Percentiles rank a stretch among this genome's conserved stretches.
phyloP scores from a whole-genome alignment of 2,329 filamentous ascomycete species.

The Fusarium sp. region DNA sequence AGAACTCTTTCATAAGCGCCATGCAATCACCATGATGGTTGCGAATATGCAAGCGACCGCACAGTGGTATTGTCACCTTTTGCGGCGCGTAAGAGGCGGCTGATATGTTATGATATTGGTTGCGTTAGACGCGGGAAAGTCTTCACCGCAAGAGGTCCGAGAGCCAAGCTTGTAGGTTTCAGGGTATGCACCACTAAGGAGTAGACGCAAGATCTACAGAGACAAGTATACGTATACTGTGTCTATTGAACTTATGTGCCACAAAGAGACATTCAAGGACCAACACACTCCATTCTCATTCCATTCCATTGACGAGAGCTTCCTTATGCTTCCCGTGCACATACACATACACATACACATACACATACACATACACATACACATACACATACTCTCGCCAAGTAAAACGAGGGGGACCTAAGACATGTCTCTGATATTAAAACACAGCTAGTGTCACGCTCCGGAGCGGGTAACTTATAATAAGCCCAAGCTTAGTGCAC shows the following conservation, averaged over 20 bases:
- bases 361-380: slow-evolving; percentile 10
- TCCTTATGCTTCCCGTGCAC: slow-evolving; percentile 8
- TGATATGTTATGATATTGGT: slow-evolving; percentile 18
- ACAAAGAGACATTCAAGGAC: slow-evolving; percentile 8
- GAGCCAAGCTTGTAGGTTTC: slow-evolving; percentile 15
- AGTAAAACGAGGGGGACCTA: slow-evolving; percentile 20
- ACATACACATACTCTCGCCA: neutral
- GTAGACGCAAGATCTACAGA: neutral
- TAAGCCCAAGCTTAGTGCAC: slow-evolving; percentile 8
- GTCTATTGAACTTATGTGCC: neutral
- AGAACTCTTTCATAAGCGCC: slow-evolving; percentile 26
- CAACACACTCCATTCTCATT: neutral
- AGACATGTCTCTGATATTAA: slow-evolving; percentile 25
- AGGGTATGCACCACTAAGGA: slow-evolving; percentile 21
- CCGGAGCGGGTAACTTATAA: slow-evolving; percentile 24
- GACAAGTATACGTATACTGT: neutral
- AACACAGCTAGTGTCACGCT: slow-evolving; percentile 20
- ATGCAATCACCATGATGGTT: slow-evolving; percentile 13
- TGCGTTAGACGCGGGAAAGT: slow-evolving; percentile 34
- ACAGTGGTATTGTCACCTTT: slow-evolving; percentile 12
- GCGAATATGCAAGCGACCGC: slow-evolving; percentile 19
- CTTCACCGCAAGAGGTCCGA: slow-evolving; percentile 12
- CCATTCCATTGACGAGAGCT: slow-evolving; percentile 1
- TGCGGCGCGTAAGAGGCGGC: slow-evolving; percentile 39
- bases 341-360: neutral